A percentile compares a stretch with the other conserved stretches of the same genome.
These are phyloP conservation scores for Moniliella sp. DNA, from an alignment of 1,284 basidiomycete genomes.

Conservation along the genomic window DNA sequence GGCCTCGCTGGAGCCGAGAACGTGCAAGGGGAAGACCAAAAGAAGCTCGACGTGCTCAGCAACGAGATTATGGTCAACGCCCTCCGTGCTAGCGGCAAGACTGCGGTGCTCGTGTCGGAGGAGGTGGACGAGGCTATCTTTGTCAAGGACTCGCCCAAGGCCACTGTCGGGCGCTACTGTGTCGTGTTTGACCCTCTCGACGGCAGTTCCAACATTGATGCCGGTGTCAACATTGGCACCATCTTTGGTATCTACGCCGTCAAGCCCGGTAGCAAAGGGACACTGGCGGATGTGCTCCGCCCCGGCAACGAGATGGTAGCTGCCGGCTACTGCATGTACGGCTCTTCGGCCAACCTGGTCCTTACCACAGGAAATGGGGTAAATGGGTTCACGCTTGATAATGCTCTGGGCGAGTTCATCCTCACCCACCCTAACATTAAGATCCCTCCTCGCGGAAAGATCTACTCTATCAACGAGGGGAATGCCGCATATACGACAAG, in stretches of 20 bases:
- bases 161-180: conserved; percentile 42
- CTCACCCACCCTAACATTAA: conserved; percentile 91
- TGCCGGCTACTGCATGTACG: conserved; percentile 65
- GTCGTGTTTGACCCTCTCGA: conserved; percentile 97
- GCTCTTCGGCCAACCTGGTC: conserved; percentile 89
- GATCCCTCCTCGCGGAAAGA: conserved; percentile 82
- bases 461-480: conserved; percentile 99
- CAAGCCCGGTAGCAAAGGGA: conserved; percentile 50
- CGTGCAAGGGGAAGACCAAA: conserved; percentile 95
- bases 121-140: conserved; percentile 79
- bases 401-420: conserved; percentile 71
- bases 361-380: conserved; percentile 85
- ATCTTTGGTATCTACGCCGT: conserved; percentile 95
- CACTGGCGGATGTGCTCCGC: conserved; percentile 65
- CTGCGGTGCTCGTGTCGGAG: conserved; percentile 90
- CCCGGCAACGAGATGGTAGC: conserved; percentile 94
- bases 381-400: conserved; percentile 93
- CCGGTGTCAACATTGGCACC: conserved; percentile 97
- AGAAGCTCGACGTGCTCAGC: conserved; percentile 89
- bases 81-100: conserved; percentile 76
- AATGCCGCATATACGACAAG: conserved; percentile 74
- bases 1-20: conserved; percentile 88
- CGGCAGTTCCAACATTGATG: conserved; percentile 95
- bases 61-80: conserved; percentile 98
- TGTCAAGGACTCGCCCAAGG: conserved; percentile 42